Conservation (phyloP, 1,139 yeast species). For the Saccharomyces hybrid region DNA sequence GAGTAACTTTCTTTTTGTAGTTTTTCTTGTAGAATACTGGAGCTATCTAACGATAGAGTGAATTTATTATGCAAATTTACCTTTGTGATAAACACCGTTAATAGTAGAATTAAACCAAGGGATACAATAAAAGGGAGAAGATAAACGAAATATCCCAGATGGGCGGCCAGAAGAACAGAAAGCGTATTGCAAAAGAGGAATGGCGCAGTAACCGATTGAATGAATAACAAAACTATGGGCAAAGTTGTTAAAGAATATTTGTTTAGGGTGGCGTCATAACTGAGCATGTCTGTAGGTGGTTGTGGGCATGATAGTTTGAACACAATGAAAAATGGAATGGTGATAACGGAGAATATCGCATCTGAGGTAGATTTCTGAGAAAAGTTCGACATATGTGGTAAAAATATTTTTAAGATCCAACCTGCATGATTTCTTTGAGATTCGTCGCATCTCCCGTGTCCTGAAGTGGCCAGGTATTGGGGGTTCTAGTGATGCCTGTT, state of each 20-base stretch:
- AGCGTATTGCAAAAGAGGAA: conserved; percentile 14
- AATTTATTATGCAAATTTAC: conserved; percentile 15
- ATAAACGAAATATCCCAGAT: conserved; percentile 6
- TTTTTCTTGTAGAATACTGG: neutral
- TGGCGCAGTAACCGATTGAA: conserved; percentile 23
- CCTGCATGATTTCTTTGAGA: conserved; percentile 9
- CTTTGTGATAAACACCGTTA: conserved; percentile 10
- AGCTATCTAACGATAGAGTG: conserved; percentile 14
- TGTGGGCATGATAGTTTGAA: conserved; percentile 28
- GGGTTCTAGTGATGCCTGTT: neutral
- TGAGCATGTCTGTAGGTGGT: conserved; percentile 15
- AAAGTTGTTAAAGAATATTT: conserved; percentile 13
- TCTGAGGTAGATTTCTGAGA: conserved; percentile 19
- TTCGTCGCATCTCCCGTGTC: conserved; percentile 3
- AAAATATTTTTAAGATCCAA: conserved; percentile 15
- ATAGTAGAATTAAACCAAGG: conserved; percentile 6
- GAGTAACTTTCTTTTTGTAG: neutral
- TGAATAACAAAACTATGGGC: conserved; percentile 14
- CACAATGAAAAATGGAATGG: conserved; percentile 27
- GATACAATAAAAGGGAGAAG: conserved; percentile 11
- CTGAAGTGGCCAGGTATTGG: neutral
- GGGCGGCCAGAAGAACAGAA: conserved; percentile 12
- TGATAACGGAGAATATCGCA: conserved; percentile 20
- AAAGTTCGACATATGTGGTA: conserved; percentile 27
- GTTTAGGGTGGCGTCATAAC: conserved; percentile 13